Evolutionary conservation across 345 rosid genomes (phyloP).

Genomic region (Passiflora organensis): DNA sequence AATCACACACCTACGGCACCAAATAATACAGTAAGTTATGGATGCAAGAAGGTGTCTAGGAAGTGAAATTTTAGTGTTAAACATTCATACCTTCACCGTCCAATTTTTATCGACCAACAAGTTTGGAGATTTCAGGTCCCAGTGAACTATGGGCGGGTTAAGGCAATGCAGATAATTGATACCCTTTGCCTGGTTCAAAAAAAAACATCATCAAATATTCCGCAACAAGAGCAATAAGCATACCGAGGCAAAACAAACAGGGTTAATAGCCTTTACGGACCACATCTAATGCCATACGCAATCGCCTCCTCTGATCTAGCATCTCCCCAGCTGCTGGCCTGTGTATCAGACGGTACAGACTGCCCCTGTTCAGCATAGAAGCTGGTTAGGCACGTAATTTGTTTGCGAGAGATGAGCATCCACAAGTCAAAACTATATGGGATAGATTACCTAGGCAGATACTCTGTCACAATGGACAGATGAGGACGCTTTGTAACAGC

Average conservation of each 20-base stretch:
- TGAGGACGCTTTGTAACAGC: constrained; percentile 90
- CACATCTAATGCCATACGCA: constrained; percentile 96
- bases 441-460: constrained; percentile 67
- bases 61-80: too few species aligned
- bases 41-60: too few species aligned
- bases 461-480: constrained; percentile 87
- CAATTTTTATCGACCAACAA: constrained; percentile 91
- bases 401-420: neutral
- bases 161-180: constrained; percentile 91
- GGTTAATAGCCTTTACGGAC: constrained; percentile 35
- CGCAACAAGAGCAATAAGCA: neutral
- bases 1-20: constrained; percentile 85
- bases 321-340: constrained; percentile 78
- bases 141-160: constrained; percentile 84
- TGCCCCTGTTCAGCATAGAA: constrained; percentile 59
- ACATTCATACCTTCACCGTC: constrained; percentile 77
- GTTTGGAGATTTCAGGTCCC: constrained; percentile 98
- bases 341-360: constrained; percentile 83
- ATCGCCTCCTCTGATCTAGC: constrained; percentile 75
- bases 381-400: neutral
- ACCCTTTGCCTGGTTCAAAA: constrained; percentile 78
- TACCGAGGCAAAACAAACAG: neutral
- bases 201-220: constrained; percentile 13
- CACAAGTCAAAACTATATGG: neutral
- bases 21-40: too few species aligned